phyloP scores from a whole-genome alignment of 805 yeast species.

The Sporopachydermia quercuum region DNA sequence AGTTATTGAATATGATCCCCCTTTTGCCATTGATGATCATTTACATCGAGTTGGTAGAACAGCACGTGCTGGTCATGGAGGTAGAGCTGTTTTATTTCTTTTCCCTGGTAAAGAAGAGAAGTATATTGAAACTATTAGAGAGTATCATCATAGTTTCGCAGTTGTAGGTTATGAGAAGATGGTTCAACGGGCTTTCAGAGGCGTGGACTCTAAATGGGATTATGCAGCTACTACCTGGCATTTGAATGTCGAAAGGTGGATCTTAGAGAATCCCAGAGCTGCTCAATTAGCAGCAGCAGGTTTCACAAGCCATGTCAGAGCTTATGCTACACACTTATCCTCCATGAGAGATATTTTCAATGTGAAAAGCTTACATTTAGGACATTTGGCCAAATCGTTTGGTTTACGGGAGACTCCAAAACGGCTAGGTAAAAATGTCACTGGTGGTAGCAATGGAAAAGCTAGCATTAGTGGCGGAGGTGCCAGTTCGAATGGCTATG shows the following conservation, averaged over 20 bases:
- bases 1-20: constrained; percentile 90
- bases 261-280: constrained; percentile 43
- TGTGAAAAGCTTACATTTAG: constrained; percentile 72
- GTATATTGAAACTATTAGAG: constrained; percentile 48
- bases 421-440: constrained; percentile 36
- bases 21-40: constrained; percentile 88
- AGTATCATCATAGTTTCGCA: constrained; percentile 39
- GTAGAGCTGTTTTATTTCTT: constrained; percentile 63
- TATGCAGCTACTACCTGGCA: constrained; percentile 95
- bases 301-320: constrained; percentile 80
- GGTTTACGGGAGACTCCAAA: constrained; percentile 93
- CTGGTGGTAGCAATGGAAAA: constrained; percentile 18
- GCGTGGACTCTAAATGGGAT: constrained; percentile 49
- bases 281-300: constrained; percentile 57
- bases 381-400: constrained; percentile 91
- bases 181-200: constrained; percentile 16
- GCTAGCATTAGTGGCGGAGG: constrained; percentile 18
- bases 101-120: constrained; percentile 86
- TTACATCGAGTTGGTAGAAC: constrained; percentile 95
- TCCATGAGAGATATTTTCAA: constrained; percentile 70
- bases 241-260: constrained; percentile 75
- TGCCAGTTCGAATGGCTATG: constrained; percentile 6
- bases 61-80: constrained; percentile 89
- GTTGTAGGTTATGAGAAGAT: constrained; percentile 32
- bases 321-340: constrained; percentile 87